Evolutionary conservation across 441 rosid genomes (phyloP), one percentile per base, ranked within the genome.

Genomic region (Syzygium syzygioides): DNA sequence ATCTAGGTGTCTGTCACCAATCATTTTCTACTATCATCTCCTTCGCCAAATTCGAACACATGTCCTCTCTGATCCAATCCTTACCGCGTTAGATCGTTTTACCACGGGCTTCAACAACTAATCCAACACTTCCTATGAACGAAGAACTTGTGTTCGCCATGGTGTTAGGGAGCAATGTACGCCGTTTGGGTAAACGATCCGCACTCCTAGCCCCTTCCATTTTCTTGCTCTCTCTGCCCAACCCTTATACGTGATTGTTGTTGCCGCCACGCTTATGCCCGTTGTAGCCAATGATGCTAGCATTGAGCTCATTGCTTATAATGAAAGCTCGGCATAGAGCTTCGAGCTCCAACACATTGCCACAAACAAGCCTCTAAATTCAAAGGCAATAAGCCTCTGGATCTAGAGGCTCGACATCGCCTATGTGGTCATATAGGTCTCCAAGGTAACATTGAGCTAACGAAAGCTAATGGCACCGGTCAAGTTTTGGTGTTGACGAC

Each of bases 101-200:
- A 37, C 23, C 48, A 20, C 26, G 3, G 2, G 7, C 5, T 37
- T 37, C 37, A 9, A 34, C 1, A 23, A 37, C 25, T 1, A 20
- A 71, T 30, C 2, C 0, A 60, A 7, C 15, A 0, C 7, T n/a
- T 0, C 3, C 3, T 15, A 15, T 15, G 15, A 15, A 60, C 34
- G 7, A 34, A 62, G 7, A 62, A n/a, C 30, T 62, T 62, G 34
- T 62, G 14, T n/a, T n/a, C 34, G 9, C n/a, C 34, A 32, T 62
- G 17, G 2, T 4, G 32, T 15, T 30, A 30, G 32, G 1, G 17
- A 64, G 37, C 4, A 30, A 30, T 64, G 17, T 60, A 12, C 32
- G 13, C 6, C 1, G 8, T 30, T 20, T 4, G 4, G 6, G 12
- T 30, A 15, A 19, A 30, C 3, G 4, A 64, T 30, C 3, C 12